Percentiles rank a stretch among this genome's conserved stretches.
These are phyloP conservation scores for Micromonas pusilla DNA, from an alignment of 139 green algal genomes.

Conservation along the genomic window DNA sequence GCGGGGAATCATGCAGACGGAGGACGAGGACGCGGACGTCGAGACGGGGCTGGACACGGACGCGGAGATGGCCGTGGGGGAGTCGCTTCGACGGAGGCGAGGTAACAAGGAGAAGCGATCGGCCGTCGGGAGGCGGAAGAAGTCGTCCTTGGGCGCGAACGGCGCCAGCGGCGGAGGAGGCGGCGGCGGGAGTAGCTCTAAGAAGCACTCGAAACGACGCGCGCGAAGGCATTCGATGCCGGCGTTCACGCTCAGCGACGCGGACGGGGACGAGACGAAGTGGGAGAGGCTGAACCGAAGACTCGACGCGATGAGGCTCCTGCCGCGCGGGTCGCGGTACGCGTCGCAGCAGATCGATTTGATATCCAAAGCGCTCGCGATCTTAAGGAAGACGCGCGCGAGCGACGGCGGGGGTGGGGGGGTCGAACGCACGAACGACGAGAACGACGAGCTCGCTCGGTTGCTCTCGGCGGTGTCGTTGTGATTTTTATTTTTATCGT, in stretches of 20 bases:
- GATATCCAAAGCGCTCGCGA: conserved; percentile 1
- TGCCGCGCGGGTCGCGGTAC: conserved; percentile 4
- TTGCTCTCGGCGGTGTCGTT: conserved; percentile 4
- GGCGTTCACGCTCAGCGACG: background rate
- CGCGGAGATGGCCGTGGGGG: background rate
- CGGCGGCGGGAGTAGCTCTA: background rate
- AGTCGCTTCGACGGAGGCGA: background rate
- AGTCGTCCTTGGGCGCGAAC: background rate
- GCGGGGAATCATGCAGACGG: background rate
- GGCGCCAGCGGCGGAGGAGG: background rate
- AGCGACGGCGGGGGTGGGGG: no score
- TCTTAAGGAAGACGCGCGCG: background rate
- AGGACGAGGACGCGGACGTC: background rate
- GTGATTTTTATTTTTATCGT: background rate
- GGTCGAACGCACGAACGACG: background rate
- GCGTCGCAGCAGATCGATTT: background rate
- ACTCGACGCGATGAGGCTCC: background rate
- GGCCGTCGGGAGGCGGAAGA: background rate
- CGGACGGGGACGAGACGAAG: background rate
- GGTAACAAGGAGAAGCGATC: background rate
- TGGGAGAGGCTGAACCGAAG: background rate
- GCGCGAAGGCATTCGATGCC: background rate
- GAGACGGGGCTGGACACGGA: background rate
- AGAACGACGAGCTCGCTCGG: conserved; percentile 11
- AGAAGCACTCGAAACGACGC: background rate